Percentiles rank a stretch among this genome's conserved stretches.
Conservation (phyloP, 768 basidiomycete species). For the Lactarius hengduanensis region DNA sequence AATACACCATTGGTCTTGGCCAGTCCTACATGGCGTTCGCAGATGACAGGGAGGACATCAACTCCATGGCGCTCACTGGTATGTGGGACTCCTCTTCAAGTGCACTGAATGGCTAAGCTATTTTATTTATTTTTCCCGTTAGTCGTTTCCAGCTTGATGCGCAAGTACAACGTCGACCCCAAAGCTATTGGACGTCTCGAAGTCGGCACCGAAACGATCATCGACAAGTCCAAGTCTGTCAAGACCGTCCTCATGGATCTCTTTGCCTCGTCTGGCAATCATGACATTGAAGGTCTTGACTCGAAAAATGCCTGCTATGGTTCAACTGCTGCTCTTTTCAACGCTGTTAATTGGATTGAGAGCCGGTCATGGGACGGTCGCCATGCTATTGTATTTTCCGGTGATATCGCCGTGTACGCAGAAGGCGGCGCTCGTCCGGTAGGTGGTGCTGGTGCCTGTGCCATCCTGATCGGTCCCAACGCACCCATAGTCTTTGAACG, state of each 20-base stretch:
- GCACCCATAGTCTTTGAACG: constrained; percentile 94
- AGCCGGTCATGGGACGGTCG: constrained; percentile 95
- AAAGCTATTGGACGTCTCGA: constrained; percentile 96
- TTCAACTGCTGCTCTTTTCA: constrained; percentile 97
- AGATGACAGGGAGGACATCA: constrained; percentile 98
- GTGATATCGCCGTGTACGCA: constrained; percentile 97
- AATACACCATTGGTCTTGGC: constrained; percentile 98
- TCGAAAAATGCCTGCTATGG: constrained; percentile 99
- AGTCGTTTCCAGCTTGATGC: constrained; percentile 88
- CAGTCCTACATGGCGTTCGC: constrained; percentile 99
- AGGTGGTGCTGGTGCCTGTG: constrained; percentile 94
- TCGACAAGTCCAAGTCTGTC: constrained; percentile 99
- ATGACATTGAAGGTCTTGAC: constrained; percentile 98
- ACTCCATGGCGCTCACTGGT: constrained; percentile 96
- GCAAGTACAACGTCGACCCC: constrained; percentile 95
- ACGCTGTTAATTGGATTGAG: constrained; percentile 98
- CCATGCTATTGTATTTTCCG: constrained; percentile 94
- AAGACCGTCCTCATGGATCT: constrained; percentile 99
- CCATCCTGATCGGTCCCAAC: constrained; percentile 93
- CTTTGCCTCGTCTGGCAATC: constrained; percentile 89
- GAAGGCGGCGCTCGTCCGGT: constrained; percentile 93
- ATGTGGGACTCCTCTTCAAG: constrained; percentile 32
- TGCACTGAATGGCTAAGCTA: constrained; percentile 15
- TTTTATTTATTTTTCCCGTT: not conserved
- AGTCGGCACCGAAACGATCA: constrained; percentile 98